Evolutionary conservation across 345 rosid genomes (phyloP), one percentile per base, ranked within the genome.

Genomic region (Populus davidiana): DNA sequence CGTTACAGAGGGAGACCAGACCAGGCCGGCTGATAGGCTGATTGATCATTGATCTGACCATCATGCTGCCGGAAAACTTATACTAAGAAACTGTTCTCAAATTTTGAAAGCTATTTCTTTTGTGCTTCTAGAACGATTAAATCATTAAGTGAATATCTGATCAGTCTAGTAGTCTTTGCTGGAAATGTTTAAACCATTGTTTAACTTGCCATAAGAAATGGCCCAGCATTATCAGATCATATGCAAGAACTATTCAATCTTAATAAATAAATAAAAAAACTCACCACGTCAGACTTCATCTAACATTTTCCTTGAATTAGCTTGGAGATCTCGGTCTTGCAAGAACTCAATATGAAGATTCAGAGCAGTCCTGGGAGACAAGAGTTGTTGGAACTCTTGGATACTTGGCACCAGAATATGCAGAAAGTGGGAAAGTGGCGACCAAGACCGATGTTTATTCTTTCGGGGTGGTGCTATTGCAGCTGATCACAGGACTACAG

Each of bases 321-420:
- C 84, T 91, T 14, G 95, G 95, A 81, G 93, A 89, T 81, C 89
- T 89, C 70, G 92, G 95, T 20, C 90, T 89, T 27, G 95, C 91
- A 50, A 91, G 82, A 70, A 83, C 86, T 38, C 87, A 81, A 49
- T 69, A 69, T 16, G 89, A 81, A 41, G 87, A 78, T 61, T 81
- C 82, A 1, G 92, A 91, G 39, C 82, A 81, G 39, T 83, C 90
- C 29, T 77, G 85, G 70, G 94, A 89, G 71, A 89, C 90, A 23
- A 70, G 81, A 68, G 86, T 88, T 5, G 91, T 89, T 0, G 92
- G 92, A 67, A 88, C 89, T 56, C 82, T 88, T 16, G 90, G 91
- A 76, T 88, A 86, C 81, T 79, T 89, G 84, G 93, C 90, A 68
- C 93, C 93, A 3, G 91, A 91, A 84, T 87, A 91, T 70, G 95